Evolutionary conservation across 805 yeast genomes (phyloP), one percentile per base, ranked within the genome.

Genomic region (Myxozyma neotropica): DNA sequence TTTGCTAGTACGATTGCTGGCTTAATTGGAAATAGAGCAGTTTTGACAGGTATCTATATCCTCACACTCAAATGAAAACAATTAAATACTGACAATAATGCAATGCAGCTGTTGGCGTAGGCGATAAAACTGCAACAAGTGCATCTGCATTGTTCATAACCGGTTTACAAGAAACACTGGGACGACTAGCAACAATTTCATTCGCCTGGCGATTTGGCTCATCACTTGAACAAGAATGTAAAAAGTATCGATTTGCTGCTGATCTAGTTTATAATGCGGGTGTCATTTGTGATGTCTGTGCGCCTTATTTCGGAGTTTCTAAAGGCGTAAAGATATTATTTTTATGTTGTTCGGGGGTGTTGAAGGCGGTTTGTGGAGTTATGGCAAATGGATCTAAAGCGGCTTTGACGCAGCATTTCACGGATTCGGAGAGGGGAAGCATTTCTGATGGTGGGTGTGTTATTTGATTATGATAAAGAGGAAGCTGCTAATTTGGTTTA

Each of bases 361-460:
- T 73, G 48, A 53, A 73, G 31, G 67, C 73, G 21, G 63, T 74
- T 19, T 73, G 76, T 50, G 73, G 74, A 2, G 76, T 73, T 29
- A 69, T 73, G 72, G 76, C 75, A 12, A 72, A 71, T 24, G 76
- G 76, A 12, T 70, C 74, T 5, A 55, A 73, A 7, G 75, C 76
- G 17, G 76, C 76, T 1, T 66, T 73, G 45, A 72, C 76, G 2
- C 74, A 66, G 64, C 76, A 73, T 55, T 73, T 73, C 57, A 73
- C 76, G 12, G 70, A 71, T 55, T 68, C 74, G 13, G 63, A 57
- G 35, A 57, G 57, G 39, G 76, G 76, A 33, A 65, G 71, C 29
- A 71, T 73, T 29, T 71, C 75, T 8, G 76, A 73, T 55, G 75
- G 57, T 57, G 33, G 13, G 48, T 29, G 15, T 15, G 4, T n/a